phyloP scores from a whole-genome alignment of 805 yeast genomes.

The Komagataella phaffii region DNA sequence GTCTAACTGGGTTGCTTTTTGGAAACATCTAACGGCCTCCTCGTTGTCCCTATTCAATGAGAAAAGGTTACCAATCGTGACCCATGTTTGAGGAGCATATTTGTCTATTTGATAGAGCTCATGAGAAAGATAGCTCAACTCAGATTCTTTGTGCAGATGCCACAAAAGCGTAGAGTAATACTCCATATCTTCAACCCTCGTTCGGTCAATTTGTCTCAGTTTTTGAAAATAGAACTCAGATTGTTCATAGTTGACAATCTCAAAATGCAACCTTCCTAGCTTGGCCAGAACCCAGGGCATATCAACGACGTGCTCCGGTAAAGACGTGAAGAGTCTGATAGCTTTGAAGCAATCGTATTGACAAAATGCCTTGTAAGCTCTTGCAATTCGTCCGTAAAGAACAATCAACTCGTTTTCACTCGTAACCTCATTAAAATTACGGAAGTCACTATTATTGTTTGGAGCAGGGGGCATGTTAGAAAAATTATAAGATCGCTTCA shows the following conservation, averaged over 20 bases:
- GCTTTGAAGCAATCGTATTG: slow-evolving; percentile 74
- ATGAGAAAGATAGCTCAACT: slow-evolving; percentile 69
- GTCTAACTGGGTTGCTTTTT: slow-evolving; percentile 58
- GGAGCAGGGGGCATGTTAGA: neutral
- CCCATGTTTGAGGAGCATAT: slow-evolving; percentile 79
- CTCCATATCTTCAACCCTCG: slow-evolving; percentile 82
- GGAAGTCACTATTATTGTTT: slow-evolving; percentile 1
- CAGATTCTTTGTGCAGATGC: slow-evolving; percentile 79
- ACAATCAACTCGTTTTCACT: slow-evolving; percentile 27
- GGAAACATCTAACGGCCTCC: slow-evolving; percentile 80
- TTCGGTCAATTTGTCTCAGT: slow-evolving; percentile 59
- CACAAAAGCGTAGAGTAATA: slow-evolving; percentile 80
- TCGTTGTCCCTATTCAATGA: slow-evolving; percentile 76
- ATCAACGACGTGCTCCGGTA: slow-evolving; percentile 49
- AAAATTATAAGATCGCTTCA: neutral
- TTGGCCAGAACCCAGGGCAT: slow-evolving; percentile 82
- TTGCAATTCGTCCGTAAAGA: slow-evolving; percentile 41
- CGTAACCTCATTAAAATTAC: neutral
- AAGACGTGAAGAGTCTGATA: slow-evolving; percentile 45
- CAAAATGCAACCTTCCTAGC: slow-evolving; percentile 74
- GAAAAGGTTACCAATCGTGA: slow-evolving; percentile 78
- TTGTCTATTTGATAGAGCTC: slow-evolving; percentile 59
- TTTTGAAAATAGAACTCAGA: slow-evolving; percentile 49
- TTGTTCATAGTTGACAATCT: slow-evolving; percentile 73
- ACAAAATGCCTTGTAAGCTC: slow-evolving; percentile 44